A percentile compares a stretch with the other conserved stretches of the same genome.
phyloP scores from a whole-genome alignment of 2,329 filamentous ascomycete genomes.

The Hymenoscyphus repandus region DNA sequence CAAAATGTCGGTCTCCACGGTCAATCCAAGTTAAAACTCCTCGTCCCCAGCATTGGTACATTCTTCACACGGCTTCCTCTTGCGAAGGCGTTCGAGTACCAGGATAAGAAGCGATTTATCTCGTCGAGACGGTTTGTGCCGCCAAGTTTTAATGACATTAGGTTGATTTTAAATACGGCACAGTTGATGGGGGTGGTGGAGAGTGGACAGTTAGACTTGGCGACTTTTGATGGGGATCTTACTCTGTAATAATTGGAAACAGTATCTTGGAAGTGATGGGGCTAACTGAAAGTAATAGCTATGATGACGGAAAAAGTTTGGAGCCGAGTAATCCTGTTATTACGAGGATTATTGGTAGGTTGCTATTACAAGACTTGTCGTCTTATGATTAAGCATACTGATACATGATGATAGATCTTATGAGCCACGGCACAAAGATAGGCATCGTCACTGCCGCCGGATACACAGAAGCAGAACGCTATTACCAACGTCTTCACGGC shows the following conservation, averaged over 20 bases:
- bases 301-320: conserved; percentile 81
- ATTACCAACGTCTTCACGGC: conserved; percentile 82
- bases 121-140: conserved; percentile 89
- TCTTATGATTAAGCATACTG: conserved; percentile 2
- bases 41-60: conserved; percentile 85
- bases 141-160: conserved; percentile 94
- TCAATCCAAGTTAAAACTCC: conserved; percentile 84
- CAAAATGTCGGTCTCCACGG: conserved; percentile 59
- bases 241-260: conserved; percentile 57
- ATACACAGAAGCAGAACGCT: conserved; percentile 81
- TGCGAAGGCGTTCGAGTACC: conserved; percentile 85
- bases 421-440: conserved; percentile 73
- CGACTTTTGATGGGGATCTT: conserved; percentile 97
- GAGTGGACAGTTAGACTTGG: conserved; percentile 67
- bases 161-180: conserved; percentile 88
- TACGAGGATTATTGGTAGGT: conserved; percentile 47
- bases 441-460: conserved; percentile 96
- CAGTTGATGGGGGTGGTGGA: conserved; percentile 88
- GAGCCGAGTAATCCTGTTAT: conserved; percentile 74
- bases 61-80: conserved; percentile 89
- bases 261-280: background rate
- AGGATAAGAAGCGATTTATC: conserved; percentile 81
- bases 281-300: conserved; percentile 14
- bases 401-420: conserved; percentile 54
- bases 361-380: conserved; percentile 1